Evolutionary conservation across 2,329 filamentous ascomycete species (phyloP).

Genomic region (Scedosporium boydii): DNA sequence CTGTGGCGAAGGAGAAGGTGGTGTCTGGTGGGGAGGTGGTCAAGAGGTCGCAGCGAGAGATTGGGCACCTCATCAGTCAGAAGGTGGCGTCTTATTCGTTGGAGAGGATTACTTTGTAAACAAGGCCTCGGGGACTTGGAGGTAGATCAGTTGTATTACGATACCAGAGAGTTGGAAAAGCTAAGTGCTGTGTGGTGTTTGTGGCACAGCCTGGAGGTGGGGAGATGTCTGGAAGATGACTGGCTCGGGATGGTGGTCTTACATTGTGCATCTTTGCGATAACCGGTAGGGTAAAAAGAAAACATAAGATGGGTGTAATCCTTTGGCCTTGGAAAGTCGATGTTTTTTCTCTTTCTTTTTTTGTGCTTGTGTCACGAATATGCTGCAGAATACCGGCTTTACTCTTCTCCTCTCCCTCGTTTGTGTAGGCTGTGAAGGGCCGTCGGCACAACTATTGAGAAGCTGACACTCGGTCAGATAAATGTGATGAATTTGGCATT

Average conservation of each 20-base stretch:
- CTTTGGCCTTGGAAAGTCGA: neutral
- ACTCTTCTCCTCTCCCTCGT: too few species aligned
- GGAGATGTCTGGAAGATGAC: neutral
- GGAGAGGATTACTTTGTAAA: constrained; percentile 60
- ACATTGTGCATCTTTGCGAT: neutral
- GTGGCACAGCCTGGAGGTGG: neutral
- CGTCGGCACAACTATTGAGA: too few species aligned
- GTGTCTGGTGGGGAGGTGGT: constrained; percentile 61
- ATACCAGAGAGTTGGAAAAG: neutral
- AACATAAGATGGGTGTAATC: neutral
- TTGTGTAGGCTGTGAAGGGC: too few species aligned
- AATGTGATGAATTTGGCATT: too few species aligned
- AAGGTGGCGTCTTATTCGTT: constrained; percentile 75
- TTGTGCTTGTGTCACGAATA: too few species aligned
- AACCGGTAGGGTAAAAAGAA: neutral
- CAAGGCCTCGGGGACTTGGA: too few species aligned
- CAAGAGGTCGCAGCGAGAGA: constrained; percentile 60
- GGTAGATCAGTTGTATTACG: neutral
- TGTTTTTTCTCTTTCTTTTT: neutral
- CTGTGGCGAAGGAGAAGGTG: constrained; percentile 46
- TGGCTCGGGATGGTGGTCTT: neutral
- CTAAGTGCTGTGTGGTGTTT: neutral
- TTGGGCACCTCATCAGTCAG: constrained; percentile 68
- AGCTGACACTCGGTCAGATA: too few species aligned
- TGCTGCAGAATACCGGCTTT: too few species aligned